phyloP scores from a whole-genome alignment of 306 rosid genomes.

The Gillenia trifoliata region DNA sequence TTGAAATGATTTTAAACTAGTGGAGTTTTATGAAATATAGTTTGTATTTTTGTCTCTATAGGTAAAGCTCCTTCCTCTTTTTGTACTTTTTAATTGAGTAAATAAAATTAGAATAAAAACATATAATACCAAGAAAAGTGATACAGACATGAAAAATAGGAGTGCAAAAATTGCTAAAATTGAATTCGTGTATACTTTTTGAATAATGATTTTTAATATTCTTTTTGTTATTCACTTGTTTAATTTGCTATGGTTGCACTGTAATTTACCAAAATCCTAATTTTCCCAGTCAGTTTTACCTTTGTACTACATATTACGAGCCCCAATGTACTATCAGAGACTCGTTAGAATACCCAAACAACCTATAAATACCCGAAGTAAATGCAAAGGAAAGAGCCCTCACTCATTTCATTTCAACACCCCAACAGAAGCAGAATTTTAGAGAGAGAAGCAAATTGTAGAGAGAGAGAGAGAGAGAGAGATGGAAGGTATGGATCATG shows the following conservation, averaged over 20 bases:
- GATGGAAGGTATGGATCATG: slow-evolving; percentile 11
- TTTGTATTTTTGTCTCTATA: too few species aligned
- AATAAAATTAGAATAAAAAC: too few species aligned
- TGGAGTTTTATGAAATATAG: too few species aligned
- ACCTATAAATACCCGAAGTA: background rate
- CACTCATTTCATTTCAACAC: background rate
- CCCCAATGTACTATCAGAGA: background rate
- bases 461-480: background rate
- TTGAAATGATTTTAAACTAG: too few species aligned
- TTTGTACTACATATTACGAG: slow-evolving; percentile 1
- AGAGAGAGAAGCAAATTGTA: background rate
- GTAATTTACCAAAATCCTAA: background rate
- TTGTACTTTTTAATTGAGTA: too few species aligned
- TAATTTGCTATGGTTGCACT: background rate
- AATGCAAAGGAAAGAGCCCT: background rate
- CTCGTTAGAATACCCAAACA: background rate
- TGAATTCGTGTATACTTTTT: too few species aligned
- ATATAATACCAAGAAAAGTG: too few species aligned
- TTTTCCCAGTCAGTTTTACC: background rate
- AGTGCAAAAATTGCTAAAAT: too few species aligned
- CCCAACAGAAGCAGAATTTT: background rate
- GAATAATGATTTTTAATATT: too few species aligned
- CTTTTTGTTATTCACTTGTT: background rate
- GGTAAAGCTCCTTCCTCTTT: too few species aligned
- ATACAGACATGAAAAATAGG: too few species aligned